Evolutionary conservation across 306 rosid species (phyloP).

Genomic region (Glycine soja): DNA sequence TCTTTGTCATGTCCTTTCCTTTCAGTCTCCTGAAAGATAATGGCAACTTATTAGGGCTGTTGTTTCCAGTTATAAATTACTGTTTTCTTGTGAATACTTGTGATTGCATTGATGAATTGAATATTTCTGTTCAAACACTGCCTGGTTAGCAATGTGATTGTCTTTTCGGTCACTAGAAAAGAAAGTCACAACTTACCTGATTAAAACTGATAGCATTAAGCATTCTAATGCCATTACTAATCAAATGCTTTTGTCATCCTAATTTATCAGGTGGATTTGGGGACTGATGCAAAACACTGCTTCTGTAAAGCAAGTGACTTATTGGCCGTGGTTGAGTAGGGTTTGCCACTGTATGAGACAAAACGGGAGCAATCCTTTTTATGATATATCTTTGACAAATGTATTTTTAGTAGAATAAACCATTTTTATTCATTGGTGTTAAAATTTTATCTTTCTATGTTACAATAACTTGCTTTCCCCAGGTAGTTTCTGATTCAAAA

Average conservation of each 20-base stretch:
- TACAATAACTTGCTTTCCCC: neutral
- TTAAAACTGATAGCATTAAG: neutral
- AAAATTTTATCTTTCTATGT: neutral
- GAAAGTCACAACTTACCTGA: neutral
- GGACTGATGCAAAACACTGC: constrained; percentile 76
- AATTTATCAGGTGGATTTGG: constrained; percentile 89
- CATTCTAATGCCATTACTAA: neutral
- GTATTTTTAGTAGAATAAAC: constrained; percentile 18
- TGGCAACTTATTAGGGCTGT: no score
- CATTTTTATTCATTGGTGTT: constrained; percentile 4
- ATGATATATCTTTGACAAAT: constrained; percentile 12
- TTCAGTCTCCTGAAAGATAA: no score
- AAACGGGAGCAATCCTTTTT: neutral
- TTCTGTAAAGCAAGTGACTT: constrained; percentile 88
- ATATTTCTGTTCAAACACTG: no score
- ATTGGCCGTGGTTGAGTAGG: constrained; percentile 82
- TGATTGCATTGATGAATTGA: neutral
- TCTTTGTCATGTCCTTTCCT: no score
- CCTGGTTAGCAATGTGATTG: neutral
- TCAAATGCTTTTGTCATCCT: constrained; percentile 19
- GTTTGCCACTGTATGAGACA: neutral
- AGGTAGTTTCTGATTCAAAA: neutral
- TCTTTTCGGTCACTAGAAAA: neutral
- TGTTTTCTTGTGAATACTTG: neutral
- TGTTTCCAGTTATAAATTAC: neutral